Base-by-base conservation (phyloP, 2,329 filamentous ascomycete species). In the Samsoniella hepiali region DNA sequence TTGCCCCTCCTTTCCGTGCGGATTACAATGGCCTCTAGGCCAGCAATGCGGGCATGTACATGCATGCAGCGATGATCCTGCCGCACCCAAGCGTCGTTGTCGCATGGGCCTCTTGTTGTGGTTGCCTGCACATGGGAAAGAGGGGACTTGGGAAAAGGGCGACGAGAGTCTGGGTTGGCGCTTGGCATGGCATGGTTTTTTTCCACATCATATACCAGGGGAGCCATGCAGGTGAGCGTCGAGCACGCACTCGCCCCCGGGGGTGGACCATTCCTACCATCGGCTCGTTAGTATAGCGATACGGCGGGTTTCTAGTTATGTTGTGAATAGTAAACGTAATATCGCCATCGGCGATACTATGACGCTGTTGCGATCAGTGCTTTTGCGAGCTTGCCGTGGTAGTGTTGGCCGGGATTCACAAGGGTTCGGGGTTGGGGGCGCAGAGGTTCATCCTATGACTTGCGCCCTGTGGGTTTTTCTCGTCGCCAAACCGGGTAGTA, bases 1-100 rank as follows among this genome's bases (percentile, higher is more conserved):
- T n/a, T 5, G 17, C 15, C 31, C 22, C 22, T 22, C 22, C 22
- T 22, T 22, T 22, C 22, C 22, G 22, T 22, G 22, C 22, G 22
- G 22, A 22, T 22, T 22, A 22, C 22, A 22, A 22, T 22, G 22
- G 22, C 22, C 17, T 27, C 50, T 27, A 34, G 9, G 34, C 11
- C 31, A 36, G 29, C 31, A 9, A 15, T 22, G 27, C 13, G 13
- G 5, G 27, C 22, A 22, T 31, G 36, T 29, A 36, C 13, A 22
- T 8, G 27, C 22, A 22, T 31, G 36, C 40, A 36, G 40, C 55
- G 55, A 58, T 58, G 55, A 58, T 58, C 55, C 42, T 47, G 31
- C 29, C 55, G 55, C 42, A 55, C 51, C 51, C 32, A 55, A 42
- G 51, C 51, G 36, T 29, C 17, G 3, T 29, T 32, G 38, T 45